Conservation (phyloP, 2,329 filamentous ascomycete species). For the Rhexocercosporidium sp. region DNA sequence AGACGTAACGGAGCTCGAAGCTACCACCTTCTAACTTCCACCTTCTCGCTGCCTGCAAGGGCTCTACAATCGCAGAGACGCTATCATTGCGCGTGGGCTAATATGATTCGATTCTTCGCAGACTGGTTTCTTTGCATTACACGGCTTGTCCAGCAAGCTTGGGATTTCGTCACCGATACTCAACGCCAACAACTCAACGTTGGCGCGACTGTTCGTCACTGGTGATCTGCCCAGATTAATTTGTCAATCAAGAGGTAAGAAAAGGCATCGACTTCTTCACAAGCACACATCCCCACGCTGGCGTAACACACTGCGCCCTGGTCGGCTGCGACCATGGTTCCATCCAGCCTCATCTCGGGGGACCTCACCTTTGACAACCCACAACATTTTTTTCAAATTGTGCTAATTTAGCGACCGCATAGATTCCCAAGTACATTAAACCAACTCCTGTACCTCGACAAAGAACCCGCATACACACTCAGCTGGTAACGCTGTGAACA, state of each 20-base stretch:
- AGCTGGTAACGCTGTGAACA: constrained; percentile 51
- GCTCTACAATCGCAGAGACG: not conserved
- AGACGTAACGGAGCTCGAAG: constrained; percentile 33
- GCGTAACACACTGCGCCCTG: constrained; percentile 7
- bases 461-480: constrained; percentile 8
- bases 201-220: constrained; percentile 29
- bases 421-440: constrained; percentile 24
- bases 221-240: constrained; percentile 11
- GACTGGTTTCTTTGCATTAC: constrained; percentile 29
- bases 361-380: constrained; percentile 11
- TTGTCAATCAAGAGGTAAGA: constrained; percentile 10
- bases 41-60: constrained; percentile 9
- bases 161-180: constrained; percentile 31
- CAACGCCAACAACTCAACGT: constrained; percentile 21
- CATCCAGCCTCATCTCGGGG: not conserved
- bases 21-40: constrained; percentile 23
- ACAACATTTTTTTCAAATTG: constrained; percentile 7
- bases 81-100: constrained; percentile 32
- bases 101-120: constrained; percentile 25
- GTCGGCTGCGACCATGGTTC: constrained; percentile 5
- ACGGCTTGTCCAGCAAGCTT: constrained; percentile 31
- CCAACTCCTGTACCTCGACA: constrained; percentile 5
- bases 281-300: not conserved
- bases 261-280: not conserved
- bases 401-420: constrained; percentile 9